phyloP scores from a whole-genome alignment of 2,329 filamentous ascomycete species.

The Fusarium austroafricanum region DNA sequence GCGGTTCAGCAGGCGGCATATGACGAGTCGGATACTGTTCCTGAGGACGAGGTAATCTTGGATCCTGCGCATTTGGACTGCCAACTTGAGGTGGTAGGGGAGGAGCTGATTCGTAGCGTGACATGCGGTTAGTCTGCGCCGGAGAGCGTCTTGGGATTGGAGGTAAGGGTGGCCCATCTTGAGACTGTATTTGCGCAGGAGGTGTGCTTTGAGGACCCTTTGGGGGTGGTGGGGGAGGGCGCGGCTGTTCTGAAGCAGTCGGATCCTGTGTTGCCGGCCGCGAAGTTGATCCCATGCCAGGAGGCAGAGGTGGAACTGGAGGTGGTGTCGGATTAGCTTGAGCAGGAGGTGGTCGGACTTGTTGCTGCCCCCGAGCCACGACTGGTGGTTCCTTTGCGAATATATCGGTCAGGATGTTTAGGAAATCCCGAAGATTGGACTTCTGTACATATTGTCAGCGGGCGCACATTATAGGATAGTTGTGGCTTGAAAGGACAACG shows the following conservation, averaged over 20 bases:
- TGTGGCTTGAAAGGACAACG: conserved; percentile 49
- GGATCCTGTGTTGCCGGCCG: conserved; percentile 53
- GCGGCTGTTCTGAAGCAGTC: conserved; percentile 48
- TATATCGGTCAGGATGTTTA: conserved; percentile 83
- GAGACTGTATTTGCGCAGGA: conserved; percentile 37
- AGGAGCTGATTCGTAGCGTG: conserved; percentile 62
- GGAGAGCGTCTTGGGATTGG: conserved; percentile 34
- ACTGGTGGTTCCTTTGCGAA: conserved; percentile 97
- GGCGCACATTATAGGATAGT: neutral
- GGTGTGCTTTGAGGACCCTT: conserved; percentile 59
- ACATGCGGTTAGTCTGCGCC: conserved; percentile 43
- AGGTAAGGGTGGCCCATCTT: conserved; percentile 49
- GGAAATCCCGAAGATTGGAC: conserved; percentile 84
- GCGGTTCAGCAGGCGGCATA: conserved; percentile 25
- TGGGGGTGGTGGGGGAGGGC: conserved; percentile 65
- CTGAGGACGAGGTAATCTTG: conserved; percentile 25
- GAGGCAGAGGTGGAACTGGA: conserved; percentile 77
- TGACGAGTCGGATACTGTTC: conserved; percentile 37
- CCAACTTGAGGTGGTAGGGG: conserved; percentile 55
- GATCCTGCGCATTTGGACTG: conserved; percentile 23
- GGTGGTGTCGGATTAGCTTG: conserved; percentile 63
- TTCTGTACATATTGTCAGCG: conserved; percentile 63
- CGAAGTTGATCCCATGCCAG: conserved; percentile 63
- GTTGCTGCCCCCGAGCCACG: conserved; percentile 71
- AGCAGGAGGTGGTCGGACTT: conserved; percentile 55